Base-by-base conservation (phyloP, 2,329 filamentous ascomycete genomes). In the Aureobasidium uvarum region DNA sequence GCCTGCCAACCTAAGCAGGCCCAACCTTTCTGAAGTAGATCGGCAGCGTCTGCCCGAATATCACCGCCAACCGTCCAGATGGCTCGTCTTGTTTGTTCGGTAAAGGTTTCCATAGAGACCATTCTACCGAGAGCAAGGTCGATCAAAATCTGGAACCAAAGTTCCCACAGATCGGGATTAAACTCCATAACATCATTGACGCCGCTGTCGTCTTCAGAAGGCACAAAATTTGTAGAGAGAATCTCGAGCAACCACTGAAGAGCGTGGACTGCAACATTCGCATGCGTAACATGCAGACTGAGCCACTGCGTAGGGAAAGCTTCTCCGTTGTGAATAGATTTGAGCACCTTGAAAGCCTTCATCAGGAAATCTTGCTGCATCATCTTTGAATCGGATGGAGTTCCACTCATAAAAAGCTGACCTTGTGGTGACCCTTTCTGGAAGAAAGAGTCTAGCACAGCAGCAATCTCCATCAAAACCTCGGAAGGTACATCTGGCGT, bases 1-100 rank as follows among this genome's bases (percentile, higher is more conserved):
- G 92, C 91, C 71, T 99, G 94, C 95, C 95, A 99, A 14, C 96
- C 95, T 68, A 99, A 96, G 20, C 92, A 90, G 74, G 96, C 91
- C 95, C 95, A 99, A 6, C 90, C 94, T 33, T 86, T 85, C 67
- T 89, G 86, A 39, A 99, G 81, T 10, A 99, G 81, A 59, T 94
- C 90, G 4, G 95, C 94, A 18, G 96, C 95, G 69, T 92, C 85
- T 75, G 98, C 93, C 65, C 95, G 86, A 59, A 99, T 92, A 77
- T 99, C 96, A 6, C 95, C 95, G 4, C 94, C 95, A 74, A 99
- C 97, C 79, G 98, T 99, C 95, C 96, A 99, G 1, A 98, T 94
- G 0, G 95, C 94, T 64, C 95, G 84, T 52, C 95, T 84, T 79
- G 98, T 99, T 78, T 99, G 95, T 76, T 99, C 96, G 0, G 95